Evolutionary conservation across 805 yeast genomes (phyloP), one percentile per base, ranked within the genome.

Genomic region (Yamadazyma philogaea): DNA sequence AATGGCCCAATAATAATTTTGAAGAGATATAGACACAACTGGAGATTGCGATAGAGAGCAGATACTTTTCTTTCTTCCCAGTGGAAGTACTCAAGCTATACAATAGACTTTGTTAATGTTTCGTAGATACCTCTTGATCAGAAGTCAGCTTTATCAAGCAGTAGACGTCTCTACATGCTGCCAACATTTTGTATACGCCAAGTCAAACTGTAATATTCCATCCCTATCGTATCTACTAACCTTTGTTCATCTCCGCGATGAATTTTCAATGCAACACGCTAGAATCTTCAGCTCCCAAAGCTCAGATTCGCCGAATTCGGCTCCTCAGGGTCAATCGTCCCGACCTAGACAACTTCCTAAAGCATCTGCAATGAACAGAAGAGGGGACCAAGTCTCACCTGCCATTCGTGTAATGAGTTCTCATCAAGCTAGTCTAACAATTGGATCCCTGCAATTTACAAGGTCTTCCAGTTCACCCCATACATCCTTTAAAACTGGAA

Each of bases 261-360:
- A 30, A 14, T 30, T 30, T 26, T 30, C 38, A 15, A 63, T 63
- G 67, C 67, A 62, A 37, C 66, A 63, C 50, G 62, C 66, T 16
- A 44, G 67, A 43, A 53, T 57, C 7, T 50, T 30, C 40, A 20
- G 24, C 19, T 21, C 31, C 31, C 8, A 17, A 14, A 24, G 28
- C 8, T 14, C n/a, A 16, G 30, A 26, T 18, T 3, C 8, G 10
- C 20, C 27, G 11, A 22, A 12, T 12, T 15, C 15, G 26, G 18
- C 40, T 17, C 27, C 32, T 3, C 20, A 36, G 30, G 10, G 16
- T 15, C 39, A 28, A 24, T 24, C 8, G 36, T 18, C 21, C 30
- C 38, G 30, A 18, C 42, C 6, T n/a, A 14, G 14, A 14, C 34
- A 27, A 22, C 10, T 12, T 12, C 37, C n/a, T 17, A 39, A n/a